Evolutionary conservation across 768 basidiomycete species (phyloP).

Genomic region (Lactarius deliciosus): DNA sequence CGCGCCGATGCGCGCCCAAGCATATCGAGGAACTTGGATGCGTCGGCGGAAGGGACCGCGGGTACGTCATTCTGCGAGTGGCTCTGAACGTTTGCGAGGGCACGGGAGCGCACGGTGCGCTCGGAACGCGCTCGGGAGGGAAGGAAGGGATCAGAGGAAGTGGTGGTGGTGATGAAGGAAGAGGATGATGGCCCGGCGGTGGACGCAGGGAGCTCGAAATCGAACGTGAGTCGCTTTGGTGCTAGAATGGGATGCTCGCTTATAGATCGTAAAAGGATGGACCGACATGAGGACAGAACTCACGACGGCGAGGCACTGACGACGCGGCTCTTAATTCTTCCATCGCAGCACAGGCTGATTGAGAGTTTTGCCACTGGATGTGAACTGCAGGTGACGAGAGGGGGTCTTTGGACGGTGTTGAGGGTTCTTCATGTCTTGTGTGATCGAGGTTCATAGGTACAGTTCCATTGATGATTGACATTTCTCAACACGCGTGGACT

Average conservation of each 20-base stretch:
- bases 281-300: background rate
- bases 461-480: conserved; percentile 22
- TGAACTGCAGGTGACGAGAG: conserved; percentile 13
- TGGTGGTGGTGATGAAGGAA: background rate
- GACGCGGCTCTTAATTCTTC: conserved; percentile 23
- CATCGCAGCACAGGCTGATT: conserved; percentile 23
- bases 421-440: conserved; percentile 7
- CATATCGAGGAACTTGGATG: conserved; percentile 19
- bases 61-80: conserved; percentile 14
- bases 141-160: conserved; percentile 4
- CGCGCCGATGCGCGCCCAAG: conserved; percentile 23
- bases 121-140: conserved; percentile 8
- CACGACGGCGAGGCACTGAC: conserved; percentile 17
- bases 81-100: conserved; percentile 7
- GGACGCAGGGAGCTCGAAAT: conserved; percentile 20
- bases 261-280: background rate
- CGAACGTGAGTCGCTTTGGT: conserved; percentile 21
- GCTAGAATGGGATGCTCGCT: background rate
- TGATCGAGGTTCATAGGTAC: conserved; percentile 1
- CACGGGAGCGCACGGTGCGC: background rate
- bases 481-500: background rate
- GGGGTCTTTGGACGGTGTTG: conserved; percentile 19
- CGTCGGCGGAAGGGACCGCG: conserved; percentile 12
- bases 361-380: conserved; percentile 27
- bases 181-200: conserved; percentile 6